These are phyloP conservation scores for Crassisporium funariophilum DNA, from an alignment of 768 basidiomycete genomes.

Conservation along the genomic window DNA sequence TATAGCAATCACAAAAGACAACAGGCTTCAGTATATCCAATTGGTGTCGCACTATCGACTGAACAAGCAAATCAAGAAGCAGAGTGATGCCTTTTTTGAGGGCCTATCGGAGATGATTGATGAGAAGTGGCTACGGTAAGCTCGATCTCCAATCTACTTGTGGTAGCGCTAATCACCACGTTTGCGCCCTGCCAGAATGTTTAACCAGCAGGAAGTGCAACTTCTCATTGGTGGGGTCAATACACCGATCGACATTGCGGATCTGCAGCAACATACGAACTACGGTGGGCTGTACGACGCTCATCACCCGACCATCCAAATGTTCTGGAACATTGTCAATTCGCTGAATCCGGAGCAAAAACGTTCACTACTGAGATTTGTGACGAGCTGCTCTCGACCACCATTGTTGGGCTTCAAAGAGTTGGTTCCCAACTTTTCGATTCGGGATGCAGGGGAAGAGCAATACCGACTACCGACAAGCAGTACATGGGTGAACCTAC, in stretches of 20 bases:
- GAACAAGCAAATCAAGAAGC: slow-evolving; percentile 83
- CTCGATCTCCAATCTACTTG: background rate
- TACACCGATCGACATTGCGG: slow-evolving; percentile 80
- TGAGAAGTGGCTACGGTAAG: slow-evolving; percentile 79
- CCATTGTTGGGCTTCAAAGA: slow-evolving; percentile 95
- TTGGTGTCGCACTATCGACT: slow-evolving; percentile 87
- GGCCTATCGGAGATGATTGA: slow-evolving; percentile 93
- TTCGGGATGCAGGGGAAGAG: slow-evolving; percentile 80
- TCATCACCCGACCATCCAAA: slow-evolving; percentile 65
- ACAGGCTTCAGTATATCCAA: slow-evolving; percentile 87
- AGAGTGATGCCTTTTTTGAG: slow-evolving; percentile 87
- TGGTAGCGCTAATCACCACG: background rate
- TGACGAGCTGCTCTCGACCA: slow-evolving; percentile 89
- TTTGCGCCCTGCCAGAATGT: slow-evolving; percentile 63
- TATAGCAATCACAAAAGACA: slow-evolving; percentile 86
- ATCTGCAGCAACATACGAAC: slow-evolving; percentile 73
- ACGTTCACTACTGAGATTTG: slow-evolving; percentile 80
- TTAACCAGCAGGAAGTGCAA: slow-evolving; percentile 95
- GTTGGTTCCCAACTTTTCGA: slow-evolving; percentile 84
- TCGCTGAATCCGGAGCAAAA: slow-evolving; percentile 81
- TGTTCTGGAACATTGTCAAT: slow-evolving; percentile 89
- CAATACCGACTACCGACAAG: slow-evolving; percentile 70
- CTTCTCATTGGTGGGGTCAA: slow-evolving; percentile 90
- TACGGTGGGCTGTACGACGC: slow-evolving; percentile 83
- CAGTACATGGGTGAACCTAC: slow-evolving; percentile 89